Evolutionary conservation across 208 protist genomes (phyloP).

Genomic region (Vickermania spadyakhi): DNA sequence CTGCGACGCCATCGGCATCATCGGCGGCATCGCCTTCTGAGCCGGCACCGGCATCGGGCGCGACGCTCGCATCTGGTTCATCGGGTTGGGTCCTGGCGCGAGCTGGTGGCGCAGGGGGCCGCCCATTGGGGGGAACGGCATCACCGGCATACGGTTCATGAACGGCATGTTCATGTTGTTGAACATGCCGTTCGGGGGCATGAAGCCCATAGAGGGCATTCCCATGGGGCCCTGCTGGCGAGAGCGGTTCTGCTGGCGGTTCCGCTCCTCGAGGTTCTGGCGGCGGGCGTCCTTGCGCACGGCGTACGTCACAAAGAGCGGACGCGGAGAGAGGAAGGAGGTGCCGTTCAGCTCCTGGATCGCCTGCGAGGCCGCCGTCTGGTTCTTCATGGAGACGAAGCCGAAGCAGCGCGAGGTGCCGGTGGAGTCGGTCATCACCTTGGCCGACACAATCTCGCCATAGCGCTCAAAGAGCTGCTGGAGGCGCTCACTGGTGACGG

Average conservation of each 20-base stretch:
- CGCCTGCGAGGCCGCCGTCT: constrained; percentile 93
- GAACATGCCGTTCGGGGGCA: constrained; percentile 53
- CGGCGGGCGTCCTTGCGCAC: constrained; percentile 95
- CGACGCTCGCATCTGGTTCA: constrained; percentile 59
- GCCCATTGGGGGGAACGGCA: constrained; percentile 28
- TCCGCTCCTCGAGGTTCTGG: constrained; percentile 90
- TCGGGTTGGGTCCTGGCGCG: constrained; percentile 53
- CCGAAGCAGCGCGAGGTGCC: constrained; percentile 93
- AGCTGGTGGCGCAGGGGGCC: constrained; percentile 20
- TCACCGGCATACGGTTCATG: constrained; percentile 79
- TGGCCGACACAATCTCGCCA: constrained; percentile 94
- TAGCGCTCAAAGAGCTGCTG: constrained; percentile 93
- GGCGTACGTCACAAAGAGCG: constrained; percentile 96
- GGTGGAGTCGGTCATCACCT: constrained; percentile 95
- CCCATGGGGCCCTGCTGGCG: constrained; percentile 42
- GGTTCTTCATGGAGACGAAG: constrained; percentile 96
- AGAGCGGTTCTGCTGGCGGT: constrained; percentile 70
- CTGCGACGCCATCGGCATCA: constrained; percentile 53
- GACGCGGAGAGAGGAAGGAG: constrained; percentile 91
- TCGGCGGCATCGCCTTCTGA: constrained; percentile 54
- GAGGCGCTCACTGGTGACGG: constrained; percentile 93
- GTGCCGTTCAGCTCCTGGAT: constrained; percentile 96
- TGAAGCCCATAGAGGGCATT: constrained; percentile 47
- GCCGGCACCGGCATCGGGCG: constrained; percentile 13
- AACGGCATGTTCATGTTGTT: constrained; percentile 60